A percentile compares a stretch with the other conserved stretches of the same genome.
Evolutionary conservation across 257 asterid species (phyloP).

Genomic region (Solanum paucissectum): DNA sequence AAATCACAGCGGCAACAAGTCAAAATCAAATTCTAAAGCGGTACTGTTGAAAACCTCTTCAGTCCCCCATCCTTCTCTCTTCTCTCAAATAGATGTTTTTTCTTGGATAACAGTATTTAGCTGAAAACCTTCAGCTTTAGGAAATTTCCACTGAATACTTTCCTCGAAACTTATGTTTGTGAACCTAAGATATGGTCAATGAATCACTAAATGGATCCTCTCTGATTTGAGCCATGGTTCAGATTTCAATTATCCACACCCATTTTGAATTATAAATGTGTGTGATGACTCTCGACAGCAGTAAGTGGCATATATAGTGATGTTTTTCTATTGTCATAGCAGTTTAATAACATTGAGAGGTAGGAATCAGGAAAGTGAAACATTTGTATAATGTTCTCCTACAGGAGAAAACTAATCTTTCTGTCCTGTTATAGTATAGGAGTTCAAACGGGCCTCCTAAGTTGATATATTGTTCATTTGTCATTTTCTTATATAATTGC

Average conservation of each 20-base stretch:
- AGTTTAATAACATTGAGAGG: neutral
- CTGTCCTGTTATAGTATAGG: neutral
- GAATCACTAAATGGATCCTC: neutral
- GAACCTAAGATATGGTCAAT: neutral
- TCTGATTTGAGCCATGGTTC: neutral
- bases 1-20: slow-evolving; percentile 26
- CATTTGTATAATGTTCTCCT: neutral
- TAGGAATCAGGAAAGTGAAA: neutral
- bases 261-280: neutral
- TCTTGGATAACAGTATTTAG: neutral
- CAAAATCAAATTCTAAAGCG: slow-evolving; percentile 28
- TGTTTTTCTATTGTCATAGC: neutral
- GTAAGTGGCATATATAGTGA: neutral
- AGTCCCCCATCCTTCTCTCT: neutral
- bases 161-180: neutral
- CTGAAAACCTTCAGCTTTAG: neutral
- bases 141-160: neutral
- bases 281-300: neutral
- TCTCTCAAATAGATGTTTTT: neutral
- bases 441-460: neutral
- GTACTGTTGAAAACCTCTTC: slow-evolving; percentile 3
- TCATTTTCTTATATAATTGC: neutral
- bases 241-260: neutral
- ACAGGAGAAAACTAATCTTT: neutral
- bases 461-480: neutral